Percentiles rank a stretch among this genome's conserved stretches.
Evolutionary conservation across 768 basidiomycete species (phyloP).

Genomic region (Cyclocybe cylindracea): DNA sequence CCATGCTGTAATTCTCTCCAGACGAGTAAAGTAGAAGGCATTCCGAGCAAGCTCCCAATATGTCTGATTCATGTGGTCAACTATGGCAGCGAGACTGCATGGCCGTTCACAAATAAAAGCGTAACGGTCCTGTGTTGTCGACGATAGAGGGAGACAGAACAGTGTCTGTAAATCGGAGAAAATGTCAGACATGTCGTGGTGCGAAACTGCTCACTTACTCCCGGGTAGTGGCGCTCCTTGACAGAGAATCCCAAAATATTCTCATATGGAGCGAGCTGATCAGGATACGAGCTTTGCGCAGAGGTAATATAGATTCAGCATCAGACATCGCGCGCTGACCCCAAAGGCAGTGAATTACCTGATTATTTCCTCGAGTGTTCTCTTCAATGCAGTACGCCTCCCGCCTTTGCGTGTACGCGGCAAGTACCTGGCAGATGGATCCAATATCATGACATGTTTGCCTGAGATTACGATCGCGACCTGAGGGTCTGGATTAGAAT

Average conservation of each 20-base stretch:
- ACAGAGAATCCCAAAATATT: constrained; percentile 38
- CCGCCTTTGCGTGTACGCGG: constrained; percentile 21
- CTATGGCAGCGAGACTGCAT: background rate
- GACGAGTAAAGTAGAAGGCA: constrained; percentile 13
- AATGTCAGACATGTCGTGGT: background rate
- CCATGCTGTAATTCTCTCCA: constrained; percentile 7
- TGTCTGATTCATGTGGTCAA: background rate
- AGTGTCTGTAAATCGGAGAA: constrained; percentile 9
- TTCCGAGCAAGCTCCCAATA: constrained; percentile 12
- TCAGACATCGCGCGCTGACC: background rate
- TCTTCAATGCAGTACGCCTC: constrained; percentile 28
- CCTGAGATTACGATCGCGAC: constrained; percentile 33
- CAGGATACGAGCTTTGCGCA: constrained; percentile 27
- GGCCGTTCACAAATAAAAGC: constrained; percentile 2
- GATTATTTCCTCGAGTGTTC: constrained; percentile 30
- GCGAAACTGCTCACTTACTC: constrained; percentile 6
- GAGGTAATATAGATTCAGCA: background rate
- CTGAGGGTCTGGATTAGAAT: background rate
- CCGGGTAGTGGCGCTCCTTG: constrained; percentile 7
- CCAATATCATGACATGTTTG: constrained; percentile 34
- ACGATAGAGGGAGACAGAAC: constrained; percentile 12
- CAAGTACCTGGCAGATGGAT: constrained; percentile 42
- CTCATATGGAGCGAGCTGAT: constrained; percentile 37
- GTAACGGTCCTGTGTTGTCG: background rate
- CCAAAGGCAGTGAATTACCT: constrained; percentile 19